Percentiles rank a stretch among this genome's conserved stretches.
These are phyloP conservation scores for Thermothelomyces thermophilus DNA, from an alignment of 2,329 filamentous ascomycete species.

Conservation along the genomic window DNA sequence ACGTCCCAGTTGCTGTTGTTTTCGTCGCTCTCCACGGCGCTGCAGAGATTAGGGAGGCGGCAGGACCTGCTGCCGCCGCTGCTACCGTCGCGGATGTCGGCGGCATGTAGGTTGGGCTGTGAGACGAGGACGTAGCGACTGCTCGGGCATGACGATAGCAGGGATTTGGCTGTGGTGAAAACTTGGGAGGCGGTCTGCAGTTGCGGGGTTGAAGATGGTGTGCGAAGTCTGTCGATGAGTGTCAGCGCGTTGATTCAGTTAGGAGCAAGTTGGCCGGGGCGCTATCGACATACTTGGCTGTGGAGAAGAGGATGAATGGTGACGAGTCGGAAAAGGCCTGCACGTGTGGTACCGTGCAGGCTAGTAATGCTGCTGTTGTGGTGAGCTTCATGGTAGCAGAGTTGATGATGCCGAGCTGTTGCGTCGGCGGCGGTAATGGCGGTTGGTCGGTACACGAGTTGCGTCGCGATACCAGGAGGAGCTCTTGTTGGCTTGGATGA, in stretches of 20 bases:
- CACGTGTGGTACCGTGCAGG: conserved; percentile 44
- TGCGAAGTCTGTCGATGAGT: conserved; percentile 26
- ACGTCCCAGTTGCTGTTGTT: conserved; percentile 37
- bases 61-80: conserved; percentile 15
- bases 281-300: conserved; percentile 57
- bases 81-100: conserved; percentile 53
- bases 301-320: conserved; percentile 85
- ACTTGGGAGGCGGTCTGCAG: conserved; percentile 45
- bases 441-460: conserved; percentile 12
- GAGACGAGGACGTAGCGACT: conserved; percentile 70
- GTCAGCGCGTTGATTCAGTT: not conserved
- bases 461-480: not conserved
- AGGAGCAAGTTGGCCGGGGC: not conserved
- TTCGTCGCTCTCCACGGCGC: conserved; percentile 27
- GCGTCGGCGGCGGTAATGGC: conserved; percentile 5
- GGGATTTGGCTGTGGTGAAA: conserved; percentile 36
- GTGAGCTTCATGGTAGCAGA: conserved; percentile 48
- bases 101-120: conserved; percentile 66
- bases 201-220: conserved; percentile 33
- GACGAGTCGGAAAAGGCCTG: conserved; percentile 79
- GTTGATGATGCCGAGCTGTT: conserved; percentile 11
- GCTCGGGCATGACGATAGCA: conserved; percentile 64
- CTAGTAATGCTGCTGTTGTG: conserved; percentile 43
- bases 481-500: conserved; percentile 11
- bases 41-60: conserved; percentile 49